A percentile compares a stretch with the other conserved stretches of the same genome.
These are phyloP conservation scores for Setomelanomma holmii DNA, from an alignment of 2,329 filamentous ascomycete genomes.

Conservation along the genomic window DNA sequence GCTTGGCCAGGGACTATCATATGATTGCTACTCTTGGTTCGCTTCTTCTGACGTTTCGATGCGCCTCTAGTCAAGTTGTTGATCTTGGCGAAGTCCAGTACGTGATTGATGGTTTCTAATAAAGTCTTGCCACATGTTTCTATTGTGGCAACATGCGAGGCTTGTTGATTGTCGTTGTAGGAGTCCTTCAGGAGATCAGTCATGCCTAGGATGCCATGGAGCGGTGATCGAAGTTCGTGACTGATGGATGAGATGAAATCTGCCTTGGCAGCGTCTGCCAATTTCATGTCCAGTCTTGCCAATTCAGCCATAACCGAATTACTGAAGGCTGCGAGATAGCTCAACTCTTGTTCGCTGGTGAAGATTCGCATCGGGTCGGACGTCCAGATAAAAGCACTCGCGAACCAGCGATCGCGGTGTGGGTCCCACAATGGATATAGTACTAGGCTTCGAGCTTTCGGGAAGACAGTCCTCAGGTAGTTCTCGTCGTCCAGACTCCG, in stretches of 20 bases:
- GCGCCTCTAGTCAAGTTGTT: slow-evolving; percentile 44
- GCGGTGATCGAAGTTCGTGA: slow-evolving; percentile 67
- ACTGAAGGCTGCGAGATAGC: slow-evolving; percentile 48
- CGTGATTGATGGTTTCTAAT: slow-evolving; percentile 52
- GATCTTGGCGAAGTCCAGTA: slow-evolving; percentile 51
- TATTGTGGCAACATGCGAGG: slow-evolving; percentile 49
- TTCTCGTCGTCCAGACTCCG: slow-evolving; percentile 44
- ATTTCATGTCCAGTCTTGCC: slow-evolving; percentile 46
- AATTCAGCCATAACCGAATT: slow-evolving; percentile 51
- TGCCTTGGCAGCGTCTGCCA: slow-evolving; percentile 58
- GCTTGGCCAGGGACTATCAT: slow-evolving; percentile 38
- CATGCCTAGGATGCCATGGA: slow-evolving; percentile 65
- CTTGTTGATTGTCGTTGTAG: slow-evolving; percentile 46
- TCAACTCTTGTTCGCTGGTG: slow-evolving; percentile 46
- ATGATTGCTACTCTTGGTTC: slow-evolving; percentile 37
- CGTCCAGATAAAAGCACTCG: slow-evolving; percentile 48
- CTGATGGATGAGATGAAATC: slow-evolving; percentile 67
- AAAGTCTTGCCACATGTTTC: slow-evolving; percentile 50
- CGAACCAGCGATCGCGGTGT: slow-evolving; percentile 48
- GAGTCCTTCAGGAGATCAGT: slow-evolving; percentile 44
- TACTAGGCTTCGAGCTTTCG: slow-evolving; percentile 46
- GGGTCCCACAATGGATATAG: slow-evolving; percentile 51
- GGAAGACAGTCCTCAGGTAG: slow-evolving; percentile 42
- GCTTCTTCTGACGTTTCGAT: slow-evolving; percentile 40
- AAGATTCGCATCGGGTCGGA: slow-evolving; percentile 48